Evolutionary conservation across 2,329 filamentous ascomycete genomes (phyloP).

Genomic region (Colletotrichum sp.): DNA sequence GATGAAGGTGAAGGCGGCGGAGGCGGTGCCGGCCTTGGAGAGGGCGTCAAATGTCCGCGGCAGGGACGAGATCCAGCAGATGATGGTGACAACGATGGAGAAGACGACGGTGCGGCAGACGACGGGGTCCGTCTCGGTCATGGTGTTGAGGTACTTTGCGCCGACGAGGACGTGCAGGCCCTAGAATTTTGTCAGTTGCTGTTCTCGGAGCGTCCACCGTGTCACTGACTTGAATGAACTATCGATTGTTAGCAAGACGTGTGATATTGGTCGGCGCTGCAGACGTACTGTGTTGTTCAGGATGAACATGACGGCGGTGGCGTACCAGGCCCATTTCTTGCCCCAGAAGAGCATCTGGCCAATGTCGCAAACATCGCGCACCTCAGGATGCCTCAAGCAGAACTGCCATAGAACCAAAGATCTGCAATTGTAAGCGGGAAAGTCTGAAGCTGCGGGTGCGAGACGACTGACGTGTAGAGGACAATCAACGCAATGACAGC

Average conservation of each 20-base stretch:
- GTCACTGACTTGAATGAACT: conserved; percentile 11
- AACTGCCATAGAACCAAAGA: conserved; percentile 73
- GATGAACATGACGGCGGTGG: conserved; percentile 83
- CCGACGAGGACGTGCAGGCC: conserved; percentile 82
- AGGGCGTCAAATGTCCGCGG: conserved; percentile 85
- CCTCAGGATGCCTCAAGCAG: conserved; percentile 87
- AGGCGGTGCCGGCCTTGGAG: conserved; percentile 78
- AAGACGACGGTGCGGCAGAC: conserved; percentile 80
- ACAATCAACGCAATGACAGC: conserved; percentile 78
- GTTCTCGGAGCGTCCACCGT: background rate
- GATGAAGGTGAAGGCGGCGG: conserved; percentile 87
- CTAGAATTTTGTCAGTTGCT: conserved; percentile 41
- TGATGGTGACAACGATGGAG: conserved; percentile 72
- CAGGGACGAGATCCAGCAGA: conserved; percentile 81
- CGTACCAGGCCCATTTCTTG: conserved; percentile 73
- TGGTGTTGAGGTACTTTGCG: conserved; percentile 89
- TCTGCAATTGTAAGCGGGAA: conserved; percentile 15
- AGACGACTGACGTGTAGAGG: conserved; percentile 67
- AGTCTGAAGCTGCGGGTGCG: conserved; percentile 13
- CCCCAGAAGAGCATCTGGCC: conserved; percentile 95
- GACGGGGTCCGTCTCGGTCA: conserved; percentile 71
- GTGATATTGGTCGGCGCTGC: background rate
- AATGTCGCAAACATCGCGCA: conserved; percentile 92
- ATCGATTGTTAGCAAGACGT: background rate
- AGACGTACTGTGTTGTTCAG: conserved; percentile 76